These are phyloP conservation scores for Globisporangium spinosum DNA, from an alignment of 352 stramenopile species.

Conservation along the genomic window DNA sequence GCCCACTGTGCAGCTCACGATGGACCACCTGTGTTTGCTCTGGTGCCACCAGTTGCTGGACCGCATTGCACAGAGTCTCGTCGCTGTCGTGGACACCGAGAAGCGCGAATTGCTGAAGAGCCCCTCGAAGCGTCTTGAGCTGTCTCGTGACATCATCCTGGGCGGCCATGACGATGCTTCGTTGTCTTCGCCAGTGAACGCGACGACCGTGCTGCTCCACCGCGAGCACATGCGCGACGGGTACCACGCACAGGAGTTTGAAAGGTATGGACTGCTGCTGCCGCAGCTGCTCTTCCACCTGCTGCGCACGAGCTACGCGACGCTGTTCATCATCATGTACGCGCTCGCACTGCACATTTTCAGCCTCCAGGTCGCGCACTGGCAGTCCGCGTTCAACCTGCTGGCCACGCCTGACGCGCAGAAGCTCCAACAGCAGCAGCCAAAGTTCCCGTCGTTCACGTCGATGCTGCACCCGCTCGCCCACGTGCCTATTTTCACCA, in stretches of 20 bases:
- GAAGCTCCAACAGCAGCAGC: constrained; percentile 18
- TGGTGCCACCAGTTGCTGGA: constrained; percentile 85
- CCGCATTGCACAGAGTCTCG: constrained; percentile 53
- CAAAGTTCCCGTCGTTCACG: constrained; percentile 51
- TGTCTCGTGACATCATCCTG: constrained; percentile 44
- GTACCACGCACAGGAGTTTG: constrained; percentile 50
- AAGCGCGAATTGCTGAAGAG: constrained; percentile 41
- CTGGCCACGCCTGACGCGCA: constrained; percentile 21
- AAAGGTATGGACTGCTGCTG: constrained; percentile 37
- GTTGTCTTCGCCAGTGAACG: constrained; percentile 2
- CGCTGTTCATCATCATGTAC: constrained; percentile 61
- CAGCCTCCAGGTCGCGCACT: constrained; percentile 54
- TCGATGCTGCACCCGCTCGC: constrained; percentile 49
- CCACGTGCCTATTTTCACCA: constrained; percentile 37
- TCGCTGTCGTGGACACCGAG: constrained; percentile 51
- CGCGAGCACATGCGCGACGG: constrained; percentile 44
- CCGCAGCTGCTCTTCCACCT: constrained; percentile 48
- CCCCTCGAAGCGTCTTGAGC: constrained; percentile 35
- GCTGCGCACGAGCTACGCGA: constrained; percentile 41
- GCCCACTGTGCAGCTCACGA: constrained; percentile 49
- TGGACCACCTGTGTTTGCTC: constrained; percentile 81
- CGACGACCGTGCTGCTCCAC: constrained; percentile 33
- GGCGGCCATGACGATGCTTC: constrained; percentile 9
- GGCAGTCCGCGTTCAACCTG: constrained; percentile 62
- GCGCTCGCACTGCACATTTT: constrained; percentile 63